Base-by-base conservation (phyloP, 2,329 filamentous ascomycete species). In the Exophiala calicioides region DNA sequence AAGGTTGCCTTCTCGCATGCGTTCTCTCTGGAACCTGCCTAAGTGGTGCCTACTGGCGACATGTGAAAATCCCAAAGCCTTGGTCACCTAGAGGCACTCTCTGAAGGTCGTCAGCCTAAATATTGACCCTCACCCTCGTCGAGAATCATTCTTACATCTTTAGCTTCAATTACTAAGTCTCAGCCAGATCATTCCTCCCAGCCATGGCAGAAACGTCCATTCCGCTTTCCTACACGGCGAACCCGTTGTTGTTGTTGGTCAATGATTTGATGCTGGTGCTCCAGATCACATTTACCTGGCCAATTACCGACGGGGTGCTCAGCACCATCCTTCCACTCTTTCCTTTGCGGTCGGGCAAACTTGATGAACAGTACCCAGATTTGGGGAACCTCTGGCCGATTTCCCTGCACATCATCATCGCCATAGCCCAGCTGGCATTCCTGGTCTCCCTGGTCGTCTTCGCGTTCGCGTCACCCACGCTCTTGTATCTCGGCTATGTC, bases 361-460 rank as follows among this genome's bases (percentile, higher is more conserved):
- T 86, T 35, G 81, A 84, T 57, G 86, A 90, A 67, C 68, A 89
- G 13, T 48, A 45, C 10, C n/a, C 44, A 13, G 52, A 46, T 15
- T 7, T 12, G 4, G 30, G 27, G 10, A 89, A 89, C 55, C 24
- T 81, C 1, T 75, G 73, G 55, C 78, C 75, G 47, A 63, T 88
- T 16, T 58, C 65, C 12, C 60, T 85, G 4, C 86, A 90, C 57
- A 23, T 71, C 3, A 42, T 86, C 30, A 72, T 89, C 3, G 61
- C 76, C 21, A 42, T 84, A 8, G 60, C 79, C n/a, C 85, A 89
- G 65, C 55, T 79, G 0, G 58, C 59, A 0, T 86, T 88, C 60
- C 60, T 89, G 6, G 10, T 85, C 1, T 73, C 74, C 0, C 59
- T 89, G 2, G 78, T 83, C 0, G 61, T 79, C 13, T 44, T 68